Evolutionary conservation across 805 yeast species (phyloP), one percentile per base, ranked within the genome.

Genomic region (Suhomyces sp.): DNA sequence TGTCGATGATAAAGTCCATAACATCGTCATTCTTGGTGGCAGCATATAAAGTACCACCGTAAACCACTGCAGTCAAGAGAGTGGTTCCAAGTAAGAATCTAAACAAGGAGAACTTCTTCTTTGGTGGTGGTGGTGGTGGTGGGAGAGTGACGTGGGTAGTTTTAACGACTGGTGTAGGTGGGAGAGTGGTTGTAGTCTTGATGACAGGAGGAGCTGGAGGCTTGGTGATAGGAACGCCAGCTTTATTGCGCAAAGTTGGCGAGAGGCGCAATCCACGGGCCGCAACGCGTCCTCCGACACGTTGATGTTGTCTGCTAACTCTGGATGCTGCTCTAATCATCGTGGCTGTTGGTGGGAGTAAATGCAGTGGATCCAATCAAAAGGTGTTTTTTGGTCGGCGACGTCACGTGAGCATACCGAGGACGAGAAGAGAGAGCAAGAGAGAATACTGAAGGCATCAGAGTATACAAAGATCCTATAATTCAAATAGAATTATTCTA

Each of bases 21-120:
- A 74, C 78, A 49, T 63, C 66, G 48, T 75, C 79, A 57, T 68
- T 74, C 59, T 73, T 75, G 52, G 79, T 73, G 48, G 79, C 78
- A 40, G 57, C 70, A 52, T 58, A 75, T 55, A 74, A 62, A 12
- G 76, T 67, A 22, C 73, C 72, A 2, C 78, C 80, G 53, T 74
- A 74, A 6, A 59, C 62, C 15, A 68, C 62, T 7, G 72, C 54
- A 6, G 68, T 65, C 24, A 64, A 49, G 8, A 70, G 52, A 10
- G 67, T 56, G 12, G 72, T 59, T 48, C 65, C 68, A 58, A 73
- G 59, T 46, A 74, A 53, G 44, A 72, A 65, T 3, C 69, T 64
- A 27, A 65, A 51, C 33, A 73, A 56, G 6, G 77, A 67, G 51
- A 65, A 68, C 50, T 59, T 58, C 67, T 71, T 71, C 19, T 50